Evolutionary conservation across 192 early-diverging fungal genomes (phyloP).

Genomic region (Coemansia asiatica): DNA sequence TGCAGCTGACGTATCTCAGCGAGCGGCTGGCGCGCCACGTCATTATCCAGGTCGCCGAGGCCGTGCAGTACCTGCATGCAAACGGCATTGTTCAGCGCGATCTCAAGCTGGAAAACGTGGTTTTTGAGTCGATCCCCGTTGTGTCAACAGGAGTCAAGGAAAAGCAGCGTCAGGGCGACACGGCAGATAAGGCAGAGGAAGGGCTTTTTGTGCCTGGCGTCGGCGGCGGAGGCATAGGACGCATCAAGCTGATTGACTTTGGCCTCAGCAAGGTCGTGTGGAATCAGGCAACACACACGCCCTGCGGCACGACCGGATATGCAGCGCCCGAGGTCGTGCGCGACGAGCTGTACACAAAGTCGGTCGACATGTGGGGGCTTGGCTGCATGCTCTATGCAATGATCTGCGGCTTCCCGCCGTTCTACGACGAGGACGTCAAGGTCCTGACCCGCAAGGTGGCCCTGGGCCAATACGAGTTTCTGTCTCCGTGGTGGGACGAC

Average conservation of each 20-base stretch:
- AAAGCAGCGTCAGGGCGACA: conserved; percentile 59
- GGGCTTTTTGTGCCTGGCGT: conserved; percentile 69
- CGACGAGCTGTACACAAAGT: conserved; percentile 75
- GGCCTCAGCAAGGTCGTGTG: conserved; percentile 85
- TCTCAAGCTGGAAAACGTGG: conserved; percentile 92
- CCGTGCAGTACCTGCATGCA: conserved; percentile 80
- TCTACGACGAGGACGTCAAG: conserved; percentile 79
- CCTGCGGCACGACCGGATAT: conserved; percentile 91
- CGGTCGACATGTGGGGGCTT: conserved; percentile 85
- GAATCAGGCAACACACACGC: conserved; percentile 81
- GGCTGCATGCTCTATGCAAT: conserved; percentile 85
- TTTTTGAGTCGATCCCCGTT: conserved; percentile 71
- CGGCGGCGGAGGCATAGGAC: conserved; percentile 81
- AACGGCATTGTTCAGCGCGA: conserved; percentile 88
- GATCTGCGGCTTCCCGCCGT: conserved; percentile 79
- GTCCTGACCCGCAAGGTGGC: conserved; percentile 81
- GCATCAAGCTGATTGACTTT: conserved; percentile 87
- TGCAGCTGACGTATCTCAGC: conserved; percentile 77
- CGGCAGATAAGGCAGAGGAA: conserved; percentile 68
- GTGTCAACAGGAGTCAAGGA: conserved; percentile 53
- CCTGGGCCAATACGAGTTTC: conserved; percentile 78
- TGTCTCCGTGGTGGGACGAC: conserved; percentile 91
- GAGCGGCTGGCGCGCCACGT: conserved; percentile 78
- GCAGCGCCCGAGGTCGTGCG: conserved; percentile 90
- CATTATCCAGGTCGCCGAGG: conserved; percentile 83